Evolutionary conservation across 176 grass and related monocot species (phyloP), one percentile per base, ranked within the genome.

Genomic region (Metroxylon sagu): DNA sequence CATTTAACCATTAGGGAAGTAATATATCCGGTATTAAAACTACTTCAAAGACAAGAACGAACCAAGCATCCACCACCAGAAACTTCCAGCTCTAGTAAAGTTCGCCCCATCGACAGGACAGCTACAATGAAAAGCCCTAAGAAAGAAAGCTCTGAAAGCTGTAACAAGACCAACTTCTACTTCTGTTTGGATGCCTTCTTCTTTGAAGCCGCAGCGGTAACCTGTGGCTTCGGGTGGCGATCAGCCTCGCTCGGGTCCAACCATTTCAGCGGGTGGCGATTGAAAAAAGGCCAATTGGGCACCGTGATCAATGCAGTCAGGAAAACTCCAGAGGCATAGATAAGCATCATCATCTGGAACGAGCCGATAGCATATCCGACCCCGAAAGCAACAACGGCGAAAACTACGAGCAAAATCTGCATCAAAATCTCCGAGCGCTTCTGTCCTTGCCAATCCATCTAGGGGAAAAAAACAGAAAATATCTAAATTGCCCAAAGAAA

Each of bases 401-500:
- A 80, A 3, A 81, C 84, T 30, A 91, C 72, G 56, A 97, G 72
- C 68, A 97, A 65, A 65, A 92, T 76, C 80, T 91, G 93, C 93
- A 97, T 97, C 66, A 97, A 72, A 68, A 88, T 74, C 79, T 97
- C 92, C 35, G 84, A 78, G 18, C 43, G 78, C 78, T 97, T 91
- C 77, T 97, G 92, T 54, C 92, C 92, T 79, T 91, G 86, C 92
- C 87, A 97, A 78, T 97, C 92, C 92, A 97, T 88, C 78, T 80
- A 28, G 0, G 27, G 52, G 18, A 16, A 66, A 18, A 4, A 5
- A 18, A 50, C 25, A 15, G 4, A 21, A 21, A 21, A 39, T 43
- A 43, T 43, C 7, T 43, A 14, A 43, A 43, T 43, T 43, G 31
- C 7, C 8, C 8, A 43, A 12, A 43, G 3, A 43, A 43, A 43